These are phyloP conservation scores for Vitis hybrid DNA, from an alignment of 177 flowering plant species.

Conservation along the genomic window DNA sequence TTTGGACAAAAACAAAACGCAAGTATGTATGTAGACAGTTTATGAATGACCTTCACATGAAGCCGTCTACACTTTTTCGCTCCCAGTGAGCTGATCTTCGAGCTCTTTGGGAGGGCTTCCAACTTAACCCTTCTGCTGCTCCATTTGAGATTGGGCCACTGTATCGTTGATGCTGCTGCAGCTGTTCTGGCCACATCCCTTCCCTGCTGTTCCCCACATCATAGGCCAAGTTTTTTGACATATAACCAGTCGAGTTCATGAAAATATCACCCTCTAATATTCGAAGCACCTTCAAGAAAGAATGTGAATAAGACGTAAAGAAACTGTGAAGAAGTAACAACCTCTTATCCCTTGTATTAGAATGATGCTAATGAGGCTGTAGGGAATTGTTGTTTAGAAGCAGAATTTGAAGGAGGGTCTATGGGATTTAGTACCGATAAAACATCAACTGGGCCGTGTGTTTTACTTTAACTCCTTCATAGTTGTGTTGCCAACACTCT, in stretches of 20 bases:
- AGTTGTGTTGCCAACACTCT: too few relatives aligned
- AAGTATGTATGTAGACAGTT: too few relatives aligned
- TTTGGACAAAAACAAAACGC: too few relatives aligned
- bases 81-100: slow-evolving; percentile 3
- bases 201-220: not conserved
- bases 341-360: too few relatives aligned
- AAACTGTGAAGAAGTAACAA: not conserved
- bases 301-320: not conserved
- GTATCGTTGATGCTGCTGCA: slow-evolving; percentile 3
- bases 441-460: too few relatives aligned
- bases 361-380: not conserved
- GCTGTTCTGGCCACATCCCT: not conserved
- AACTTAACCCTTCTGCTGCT: not conserved
- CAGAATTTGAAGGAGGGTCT: too few relatives aligned
- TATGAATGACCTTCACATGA: not conserved
- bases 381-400: not conserved
- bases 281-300: slow-evolving; percentile 43
- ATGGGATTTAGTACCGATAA: too few relatives aligned
- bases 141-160: not conserved
- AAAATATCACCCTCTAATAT: slow-evolving; percentile 43
- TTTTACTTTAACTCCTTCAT: too few relatives aligned
- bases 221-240: not conserved
- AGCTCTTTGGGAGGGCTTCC: too few relatives aligned
- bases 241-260: slow-evolving; percentile 4
- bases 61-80: not conserved